Evolutionary conservation across 805 yeast species (phyloP), one percentile per base, ranked within the genome.

Genomic region (Candida vaughaniae): DNA sequence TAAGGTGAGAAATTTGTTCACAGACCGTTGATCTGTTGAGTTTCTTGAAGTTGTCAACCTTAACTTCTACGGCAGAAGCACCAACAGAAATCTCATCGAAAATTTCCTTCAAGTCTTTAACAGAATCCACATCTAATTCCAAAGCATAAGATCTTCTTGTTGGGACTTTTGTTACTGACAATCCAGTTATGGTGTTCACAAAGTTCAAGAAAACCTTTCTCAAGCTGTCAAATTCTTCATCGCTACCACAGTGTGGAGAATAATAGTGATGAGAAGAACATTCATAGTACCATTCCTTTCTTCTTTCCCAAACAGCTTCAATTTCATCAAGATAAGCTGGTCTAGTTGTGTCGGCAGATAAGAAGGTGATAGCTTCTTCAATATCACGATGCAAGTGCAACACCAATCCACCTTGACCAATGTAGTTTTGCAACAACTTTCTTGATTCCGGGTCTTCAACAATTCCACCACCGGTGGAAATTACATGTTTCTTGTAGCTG

Each of bases 381-480:
- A 91, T 75, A 51, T 86, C 85, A 47, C 99, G 82, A 59, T 91
- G 97, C 41, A 93, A 71, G 52, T 93, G 97, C 38, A 93, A 69
- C 9, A 93, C 98, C 46, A 85, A 73, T 26, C 96, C 95, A 17
- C 85, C 85, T 10, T 60, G 45, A 16, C 64, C 51, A 27, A 58
- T 52, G 57, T 79, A 85, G 6, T 68, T 56, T 48, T 80, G 73
- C 57, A 93, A 69, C 6, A 77, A 47, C 8, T 69, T 69, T 50
- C 97, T 76, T 4, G 95, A 79, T n/a, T 60, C 73, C 6, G 71
- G 71, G 26, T 74, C 74, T 62, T 91, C 98, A 18, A 93, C 95
- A 42, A 93, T 71, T 7, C 99, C 99, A 29, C 99, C 99, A 22
- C 99, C 99, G 33, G 96, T 86, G 0, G 98, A 86, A 37, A 91